Evolutionary conservation across 192 early-diverging fungal genomes (phyloP).

Genomic region (Coemansia sp.): DNA sequence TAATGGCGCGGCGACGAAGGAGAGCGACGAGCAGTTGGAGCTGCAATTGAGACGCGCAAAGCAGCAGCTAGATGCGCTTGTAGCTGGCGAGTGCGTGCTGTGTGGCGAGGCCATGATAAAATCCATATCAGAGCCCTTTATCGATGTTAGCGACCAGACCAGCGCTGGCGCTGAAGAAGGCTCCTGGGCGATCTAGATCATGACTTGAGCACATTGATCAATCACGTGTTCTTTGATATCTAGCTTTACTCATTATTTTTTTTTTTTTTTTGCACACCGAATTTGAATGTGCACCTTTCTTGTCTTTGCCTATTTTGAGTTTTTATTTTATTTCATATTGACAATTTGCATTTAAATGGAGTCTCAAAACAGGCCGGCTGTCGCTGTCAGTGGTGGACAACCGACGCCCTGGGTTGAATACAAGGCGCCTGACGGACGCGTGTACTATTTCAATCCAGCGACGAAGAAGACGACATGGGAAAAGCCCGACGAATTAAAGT

Average conservation of each 20-base stretch:
- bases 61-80: slow-evolving; percentile 76
- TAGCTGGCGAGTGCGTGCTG: slow-evolving; percentile 88
- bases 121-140: slow-evolving; percentile 80
- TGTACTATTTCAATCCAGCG: slow-evolving; percentile 80
- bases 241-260: too few species aligned
- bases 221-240: background rate
- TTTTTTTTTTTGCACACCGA: background rate
- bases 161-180: slow-evolving; percentile 25
- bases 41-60: slow-evolving; percentile 39
- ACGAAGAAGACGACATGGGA: slow-evolving; percentile 89
- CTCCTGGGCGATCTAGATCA: slow-evolving; percentile 66
- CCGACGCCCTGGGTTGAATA: slow-evolving; percentile 68
- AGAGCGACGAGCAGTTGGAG: slow-evolving; percentile 52
- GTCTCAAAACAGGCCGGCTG: background rate
- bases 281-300: background rate
- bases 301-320: background rate
- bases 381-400: background rate
- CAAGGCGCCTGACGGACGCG: slow-evolving; percentile 77
- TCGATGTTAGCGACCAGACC: slow-evolving; percentile 58
- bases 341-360: background rate
- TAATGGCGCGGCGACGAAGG: slow-evolving; percentile 7
- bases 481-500: slow-evolving; percentile 89
- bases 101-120: slow-evolving; percentile 97
- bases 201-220: background rate
- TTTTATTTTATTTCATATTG: background rate